These are phyloP conservation scores for Microdochium nivale DNA, from an alignment of 2,329 filamentous ascomycete genomes.

Conservation along the genomic window DNA sequence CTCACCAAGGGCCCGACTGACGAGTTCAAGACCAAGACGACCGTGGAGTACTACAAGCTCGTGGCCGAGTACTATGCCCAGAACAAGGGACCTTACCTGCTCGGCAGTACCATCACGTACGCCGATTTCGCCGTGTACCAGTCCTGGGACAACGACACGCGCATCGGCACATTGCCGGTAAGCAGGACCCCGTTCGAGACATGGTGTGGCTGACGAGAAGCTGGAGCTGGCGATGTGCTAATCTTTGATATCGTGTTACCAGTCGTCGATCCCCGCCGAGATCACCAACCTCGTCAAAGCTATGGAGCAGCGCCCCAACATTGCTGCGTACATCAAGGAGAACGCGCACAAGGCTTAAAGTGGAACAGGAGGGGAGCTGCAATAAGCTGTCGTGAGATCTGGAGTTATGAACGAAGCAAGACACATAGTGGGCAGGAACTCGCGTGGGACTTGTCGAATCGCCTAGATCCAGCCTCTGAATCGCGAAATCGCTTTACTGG, in stretches of 20 bases:
- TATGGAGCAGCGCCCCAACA: not conserved
- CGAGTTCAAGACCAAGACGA: slow-evolving; percentile 20
- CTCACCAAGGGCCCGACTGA: slow-evolving; percentile 14
- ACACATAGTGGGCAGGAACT: no score
- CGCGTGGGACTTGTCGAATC: no score
- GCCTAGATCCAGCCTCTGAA: no score
- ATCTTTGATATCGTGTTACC: no score
- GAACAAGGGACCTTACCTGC: slow-evolving; percentile 22
- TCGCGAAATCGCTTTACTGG: no score
- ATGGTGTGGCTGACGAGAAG: no score
- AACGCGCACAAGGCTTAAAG: not conserved
- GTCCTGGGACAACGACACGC: slow-evolving; percentile 26
- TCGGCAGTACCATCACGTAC: slow-evolving; percentile 26
- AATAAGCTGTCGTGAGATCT: no score
- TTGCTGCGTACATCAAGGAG: not conserved
- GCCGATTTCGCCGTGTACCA: slow-evolving; percentile 29
- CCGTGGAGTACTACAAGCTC: slow-evolving; percentile 20
- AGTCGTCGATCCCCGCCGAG: not conserved
- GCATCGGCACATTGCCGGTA: slow-evolving; percentile 22
- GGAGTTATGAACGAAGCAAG: no score
- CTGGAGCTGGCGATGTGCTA: no score
- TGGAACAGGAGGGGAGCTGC: no score
- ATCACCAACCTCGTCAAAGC: not conserved
- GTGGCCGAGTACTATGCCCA: slow-evolving; percentile 21
- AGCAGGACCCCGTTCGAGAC: slow-evolving; percentile 26